Percentiles rank a stretch among this genome's conserved stretches.
Evolutionary conservation across 495 filamentous ascomycete species (phyloP).

Genomic region (Penicillium cinerascens): DNA sequence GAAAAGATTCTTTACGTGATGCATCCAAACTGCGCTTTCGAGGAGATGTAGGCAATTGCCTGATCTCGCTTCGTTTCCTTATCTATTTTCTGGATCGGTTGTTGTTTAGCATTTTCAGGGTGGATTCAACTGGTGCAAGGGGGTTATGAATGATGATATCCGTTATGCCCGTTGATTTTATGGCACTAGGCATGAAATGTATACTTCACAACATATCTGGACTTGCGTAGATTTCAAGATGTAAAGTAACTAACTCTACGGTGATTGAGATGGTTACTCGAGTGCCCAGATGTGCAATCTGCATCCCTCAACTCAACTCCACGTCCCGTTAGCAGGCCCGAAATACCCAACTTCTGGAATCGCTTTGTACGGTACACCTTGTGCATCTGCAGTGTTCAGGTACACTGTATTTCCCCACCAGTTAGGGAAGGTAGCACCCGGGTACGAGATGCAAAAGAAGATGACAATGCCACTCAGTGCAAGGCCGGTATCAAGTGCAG

Average conservation of each 20-base stretch:
- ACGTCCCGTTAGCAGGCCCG: constrained; percentile 43
- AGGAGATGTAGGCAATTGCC: constrained; percentile 52
- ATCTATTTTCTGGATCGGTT: constrained; percentile 17
- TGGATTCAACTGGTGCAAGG: constrained; percentile 26
- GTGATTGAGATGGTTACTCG: neutral
- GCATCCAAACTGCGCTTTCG: constrained; percentile 90
- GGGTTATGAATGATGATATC: constrained; percentile 35
- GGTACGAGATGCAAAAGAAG: constrained; percentile 35
- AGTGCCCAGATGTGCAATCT: no score
- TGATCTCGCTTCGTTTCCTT: constrained; percentile 3
- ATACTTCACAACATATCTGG: constrained; percentile 1
- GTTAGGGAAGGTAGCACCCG: constrained; percentile 34
- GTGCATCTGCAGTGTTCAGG: constrained; percentile 43
- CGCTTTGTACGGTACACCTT: constrained; percentile 37
- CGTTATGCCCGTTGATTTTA: constrained; percentile 19
- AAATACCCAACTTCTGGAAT: constrained; percentile 45
- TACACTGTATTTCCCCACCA: constrained; percentile 45
- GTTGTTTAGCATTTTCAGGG: constrained; percentile 25
- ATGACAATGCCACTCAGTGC: constrained; percentile 35
- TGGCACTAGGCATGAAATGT: constrained; percentile 14
- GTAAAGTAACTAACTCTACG: no score
- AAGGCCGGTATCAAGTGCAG: constrained; percentile 31
- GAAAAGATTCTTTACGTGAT: constrained; percentile 76
- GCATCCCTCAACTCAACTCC: constrained; percentile 17
- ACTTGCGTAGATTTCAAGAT: neutral